Conservation (phyloP, 164 flowering plant genomes). For the Vitis riparia region DNA sequence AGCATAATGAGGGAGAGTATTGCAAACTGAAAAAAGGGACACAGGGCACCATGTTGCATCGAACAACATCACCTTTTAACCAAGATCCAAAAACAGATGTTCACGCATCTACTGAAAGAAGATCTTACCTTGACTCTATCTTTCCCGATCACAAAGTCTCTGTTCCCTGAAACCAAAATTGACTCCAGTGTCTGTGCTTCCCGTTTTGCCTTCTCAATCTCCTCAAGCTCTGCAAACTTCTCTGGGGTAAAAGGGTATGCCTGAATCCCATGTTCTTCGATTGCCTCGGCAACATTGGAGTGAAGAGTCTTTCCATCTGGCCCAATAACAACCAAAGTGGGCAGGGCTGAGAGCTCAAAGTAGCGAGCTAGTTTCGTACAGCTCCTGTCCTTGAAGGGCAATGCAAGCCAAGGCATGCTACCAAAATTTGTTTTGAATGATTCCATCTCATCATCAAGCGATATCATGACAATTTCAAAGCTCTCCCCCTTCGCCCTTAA, state of each 20-base stretch:
- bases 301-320: constrained; percentile 58
- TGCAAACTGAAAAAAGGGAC: constrained; percentile 26
- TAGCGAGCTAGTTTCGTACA: constrained; percentile 40
- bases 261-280: constrained; percentile 46
- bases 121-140: constrained; percentile 43
- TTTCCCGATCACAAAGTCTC: constrained; percentile 48
- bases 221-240: constrained; percentile 47
- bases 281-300: constrained; percentile 43
- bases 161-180: constrained; percentile 43
- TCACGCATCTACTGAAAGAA: neutral
- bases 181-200: constrained; percentile 59
- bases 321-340: constrained; percentile 51
- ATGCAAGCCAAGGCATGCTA: constrained; percentile 43
- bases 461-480: constrained; percentile 52
- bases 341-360: constrained; percentile 44
- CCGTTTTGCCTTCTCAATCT: constrained; percentile 43
- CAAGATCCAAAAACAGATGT: neutral
- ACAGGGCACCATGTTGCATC: neutral
- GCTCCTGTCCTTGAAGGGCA: constrained; percentile 39
- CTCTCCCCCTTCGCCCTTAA: constrained; percentile 38
- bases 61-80: too few relatives aligned
- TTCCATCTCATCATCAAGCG: constrained; percentile 42
- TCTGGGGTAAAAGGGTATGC: constrained; percentile 61
- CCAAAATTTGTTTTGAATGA: constrained; percentile 28
- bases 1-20: neutral